Evolutionary conservation across 75 land plant species (phyloP), one percentile per base, ranked within the genome.

Genomic region (Sequoia sempervirens): DNA sequence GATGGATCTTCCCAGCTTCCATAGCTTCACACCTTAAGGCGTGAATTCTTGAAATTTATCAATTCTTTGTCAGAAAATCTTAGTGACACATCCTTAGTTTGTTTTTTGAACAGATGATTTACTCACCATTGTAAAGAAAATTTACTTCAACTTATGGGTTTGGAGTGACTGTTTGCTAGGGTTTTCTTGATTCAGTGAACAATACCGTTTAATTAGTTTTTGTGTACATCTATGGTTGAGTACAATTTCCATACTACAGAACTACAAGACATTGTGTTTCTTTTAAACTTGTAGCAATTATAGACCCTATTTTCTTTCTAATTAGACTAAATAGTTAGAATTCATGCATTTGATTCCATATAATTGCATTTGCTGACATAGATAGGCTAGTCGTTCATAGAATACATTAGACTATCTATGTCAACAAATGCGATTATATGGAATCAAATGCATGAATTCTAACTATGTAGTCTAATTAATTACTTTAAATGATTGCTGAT

Each of bases 41-140:
- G 72, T 68, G 32, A 12, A 68, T 68, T 68, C 72, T 68, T 68
- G 72, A 68, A 28, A 56, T 56, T 28, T 68, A 68, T 26, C 11
- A 1, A 68, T 68, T 68, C 72, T 68, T 68, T 68, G n/a, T 56
- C 7, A 68, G 32, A 68, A 28, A n/a, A 68, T 68, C 7, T 0
- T 34, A 68, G 72, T 11, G 1, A 68, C 72, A 68, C 72, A 68
- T 26, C 7, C 10, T n/a, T 28, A 68, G 72, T 8, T 68, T 68
- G 28, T 68, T 28, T 2, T 68, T 28, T n/a, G 32, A 68, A 68
- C 32, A 3, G 26, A 28, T 68, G 72, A 28, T 68, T 10, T 68
- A n/a, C 72, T 68, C 30, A 66, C 72, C 72, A 68, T 68, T 68
- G 72, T 68, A 68, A 68, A 68, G 72, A 68, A 68, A 9, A 6